phyloP scores from a whole-genome alignment of 2,329 filamentous ascomycete genomes.

The Ceratocystis colombiana region DNA sequence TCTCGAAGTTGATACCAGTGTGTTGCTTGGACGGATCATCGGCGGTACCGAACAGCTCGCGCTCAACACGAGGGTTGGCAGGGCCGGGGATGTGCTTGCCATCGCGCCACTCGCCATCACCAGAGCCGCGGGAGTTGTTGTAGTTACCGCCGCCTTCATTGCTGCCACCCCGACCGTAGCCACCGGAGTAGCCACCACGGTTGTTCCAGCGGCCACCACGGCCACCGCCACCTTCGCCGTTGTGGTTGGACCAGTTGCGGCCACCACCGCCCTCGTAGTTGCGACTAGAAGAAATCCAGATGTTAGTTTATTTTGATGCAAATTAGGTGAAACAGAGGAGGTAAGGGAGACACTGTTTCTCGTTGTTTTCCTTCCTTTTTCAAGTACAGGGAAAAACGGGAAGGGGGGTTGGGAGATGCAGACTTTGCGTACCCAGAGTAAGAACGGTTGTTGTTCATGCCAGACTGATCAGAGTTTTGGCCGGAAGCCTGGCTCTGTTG shows the following conservation, averaged over 20 bases:
- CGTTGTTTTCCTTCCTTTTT: too few relatives aligned
- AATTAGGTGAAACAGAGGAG: not conserved
- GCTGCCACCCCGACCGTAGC: slow-evolving; percentile 32
- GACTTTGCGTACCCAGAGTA: slow-evolving; percentile 49
- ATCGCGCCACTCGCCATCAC: slow-evolving; percentile 92
- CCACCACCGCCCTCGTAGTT: slow-evolving; percentile 14
- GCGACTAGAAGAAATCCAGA: slow-evolving; percentile 12
- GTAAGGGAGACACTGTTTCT: not conserved
- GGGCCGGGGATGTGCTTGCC: slow-evolving; percentile 93
- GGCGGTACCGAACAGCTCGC: slow-evolving; percentile 82
- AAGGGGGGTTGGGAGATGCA: too few relatives aligned
- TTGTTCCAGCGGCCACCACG: slow-evolving; percentile 33
- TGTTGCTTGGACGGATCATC: slow-evolving; percentile 94
- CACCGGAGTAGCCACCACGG: slow-evolving; percentile 34
- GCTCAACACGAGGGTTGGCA: slow-evolving; percentile 78
- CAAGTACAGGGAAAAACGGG: too few relatives aligned
- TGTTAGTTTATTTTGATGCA: not conserved
- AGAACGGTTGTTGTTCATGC: slow-evolving; percentile 53
- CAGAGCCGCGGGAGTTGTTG: slow-evolving; percentile 57
- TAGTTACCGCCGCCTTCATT: slow-evolving; percentile 35
- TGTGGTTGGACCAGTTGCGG: slow-evolving; percentile 35
- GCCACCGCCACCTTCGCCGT: slow-evolving; percentile 36
- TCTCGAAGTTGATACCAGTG: slow-evolving; percentile 99
- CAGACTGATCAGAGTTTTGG: slow-evolving; percentile 33
- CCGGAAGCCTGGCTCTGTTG: slow-evolving; percentile 34